Conservation (phyloP, 2,329 filamentous ascomycete genomes). For the Hortaea sp. region DNA sequence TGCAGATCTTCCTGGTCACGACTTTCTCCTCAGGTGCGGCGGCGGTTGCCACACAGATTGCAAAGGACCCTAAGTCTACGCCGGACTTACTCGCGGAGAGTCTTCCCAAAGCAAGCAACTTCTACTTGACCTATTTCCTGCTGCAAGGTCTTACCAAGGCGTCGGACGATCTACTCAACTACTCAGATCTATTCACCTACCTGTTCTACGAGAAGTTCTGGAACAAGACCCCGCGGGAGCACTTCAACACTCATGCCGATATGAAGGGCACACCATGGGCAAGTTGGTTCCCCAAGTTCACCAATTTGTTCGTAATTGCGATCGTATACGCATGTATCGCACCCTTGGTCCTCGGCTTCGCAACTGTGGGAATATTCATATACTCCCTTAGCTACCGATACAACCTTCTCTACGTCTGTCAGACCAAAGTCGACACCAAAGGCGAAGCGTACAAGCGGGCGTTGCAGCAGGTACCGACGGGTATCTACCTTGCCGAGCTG, state of each 20-base stretch:
- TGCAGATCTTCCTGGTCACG: constrained; percentile 33
- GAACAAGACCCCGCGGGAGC: constrained; percentile 37
- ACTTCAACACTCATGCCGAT: constrained; percentile 34
- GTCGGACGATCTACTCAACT: constrained; percentile 22
- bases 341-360: constrained; percentile 38
- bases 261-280: constrained; percentile 36
- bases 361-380: constrained; percentile 32
- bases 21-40: constrained; percentile 30
- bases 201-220: constrained; percentile 23
- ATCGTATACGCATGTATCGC: constrained; percentile 41
- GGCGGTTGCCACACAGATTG: constrained; percentile 23
- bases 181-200: constrained; percentile 24
- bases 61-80: constrained; percentile 22
- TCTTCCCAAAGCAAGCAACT: constrained; percentile 30
- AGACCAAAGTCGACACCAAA: constrained; percentile 39
- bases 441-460: constrained; percentile 38
- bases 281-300: constrained; percentile 38
- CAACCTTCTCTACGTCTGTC: constrained; percentile 38
- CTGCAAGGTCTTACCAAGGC: constrained; percentile 25
- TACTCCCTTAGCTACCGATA: constrained; percentile 41
- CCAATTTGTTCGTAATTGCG: constrained; percentile 34
- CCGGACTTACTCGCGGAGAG: constrained; percentile 25
- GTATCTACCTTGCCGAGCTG: constrained; percentile 39
- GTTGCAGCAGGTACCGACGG: constrained; percentile 37
- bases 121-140: constrained; percentile 33